Evolutionary conservation across 371 early-diverging fungal genomes (phyloP), one percentile per base, ranked within the genome.

Genomic region (Apophysomyces elegans): DNA sequence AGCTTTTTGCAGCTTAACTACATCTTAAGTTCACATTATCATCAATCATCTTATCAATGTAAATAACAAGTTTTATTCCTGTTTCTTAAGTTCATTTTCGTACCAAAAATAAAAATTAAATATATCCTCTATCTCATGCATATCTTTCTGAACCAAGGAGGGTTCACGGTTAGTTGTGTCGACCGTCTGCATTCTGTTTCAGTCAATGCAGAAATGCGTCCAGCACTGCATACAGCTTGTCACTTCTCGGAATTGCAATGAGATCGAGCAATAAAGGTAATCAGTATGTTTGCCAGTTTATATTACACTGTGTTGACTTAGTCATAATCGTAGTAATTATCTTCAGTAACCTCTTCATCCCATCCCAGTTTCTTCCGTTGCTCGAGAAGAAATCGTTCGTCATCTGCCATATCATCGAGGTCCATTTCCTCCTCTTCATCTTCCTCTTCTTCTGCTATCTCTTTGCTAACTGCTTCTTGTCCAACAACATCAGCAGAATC

Each of bases 371-470:
- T 70, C 9, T 71, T 66, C 16, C 75, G 71, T 61, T 44, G 74
- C 66, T 71, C 80, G 57, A 63, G 65, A 66, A 72, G 38, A 14
- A 74, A 56, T 9, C 66, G 65, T 32, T 81, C 81, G 58, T 81
- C 81, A 35, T 80, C 80, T 1, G 75, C 77, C 80, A 80, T 80
- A 44, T 80, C 77, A 21, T 78, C 81, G 7, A 64, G 58, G 56
- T 78, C 78, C 57, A 76, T 76, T 4, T 76, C 84, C 32, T 77
- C 83, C n/a, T 79, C 81, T 18, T 79, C 84, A 1, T 79, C 81
- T 2, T 80, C 81, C 2, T 78, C 78, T 13, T 78, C 81, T 7
- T 70, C 75, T 21, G 65, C 78, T 14, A 58, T 64, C 6, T 62
- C 62, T 14, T 56, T 58, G 4, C 46, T 47, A n/a, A 70, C 68